A percentile compares a stretch with the other conserved stretches of the same genome.
phyloP scores from a whole-genome alignment of 257 asterid species.

The Nicotiana tomentosiformis region DNA sequence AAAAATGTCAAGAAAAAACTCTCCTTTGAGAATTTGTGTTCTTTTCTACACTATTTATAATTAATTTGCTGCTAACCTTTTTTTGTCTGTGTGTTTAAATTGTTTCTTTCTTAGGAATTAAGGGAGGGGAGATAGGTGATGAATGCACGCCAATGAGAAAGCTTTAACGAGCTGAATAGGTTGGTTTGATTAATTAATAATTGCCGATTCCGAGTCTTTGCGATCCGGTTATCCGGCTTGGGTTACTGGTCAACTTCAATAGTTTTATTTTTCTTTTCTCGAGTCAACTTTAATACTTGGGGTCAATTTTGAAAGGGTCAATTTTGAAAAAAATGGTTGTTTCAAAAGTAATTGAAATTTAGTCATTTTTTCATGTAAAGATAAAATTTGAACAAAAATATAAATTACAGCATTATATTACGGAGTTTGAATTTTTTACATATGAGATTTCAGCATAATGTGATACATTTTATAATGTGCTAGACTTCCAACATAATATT shows the following conservation, averaged over 20 bases:
- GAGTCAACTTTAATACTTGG: no score
- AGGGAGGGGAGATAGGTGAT: slow-evolving; percentile 5
- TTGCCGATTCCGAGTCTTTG: background rate
- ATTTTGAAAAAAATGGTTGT: no score
- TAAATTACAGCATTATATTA: no score
- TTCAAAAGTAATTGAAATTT: no score
- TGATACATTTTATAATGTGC: no score
- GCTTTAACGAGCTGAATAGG: background rate
- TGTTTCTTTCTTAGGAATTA: background rate
- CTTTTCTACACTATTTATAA: background rate
- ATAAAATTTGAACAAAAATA: no score
- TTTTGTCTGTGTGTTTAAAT: background rate
- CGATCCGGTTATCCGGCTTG: background rate
- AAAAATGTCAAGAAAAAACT: background rate
- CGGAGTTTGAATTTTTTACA: no score
- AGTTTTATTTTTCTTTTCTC: background rate
- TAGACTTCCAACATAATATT: no score
- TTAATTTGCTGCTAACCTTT: background rate
- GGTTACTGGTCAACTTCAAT: background rate
- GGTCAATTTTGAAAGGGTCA: no score
- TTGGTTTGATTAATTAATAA: background rate
- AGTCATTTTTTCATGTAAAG: no score
- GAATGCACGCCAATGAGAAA: slow-evolving; percentile 3
- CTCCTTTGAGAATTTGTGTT: background rate
- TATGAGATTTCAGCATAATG: no score